Base-by-base conservation (phyloP, 768 basidiomycete species). In the Phaeotremella skinneri region DNA sequence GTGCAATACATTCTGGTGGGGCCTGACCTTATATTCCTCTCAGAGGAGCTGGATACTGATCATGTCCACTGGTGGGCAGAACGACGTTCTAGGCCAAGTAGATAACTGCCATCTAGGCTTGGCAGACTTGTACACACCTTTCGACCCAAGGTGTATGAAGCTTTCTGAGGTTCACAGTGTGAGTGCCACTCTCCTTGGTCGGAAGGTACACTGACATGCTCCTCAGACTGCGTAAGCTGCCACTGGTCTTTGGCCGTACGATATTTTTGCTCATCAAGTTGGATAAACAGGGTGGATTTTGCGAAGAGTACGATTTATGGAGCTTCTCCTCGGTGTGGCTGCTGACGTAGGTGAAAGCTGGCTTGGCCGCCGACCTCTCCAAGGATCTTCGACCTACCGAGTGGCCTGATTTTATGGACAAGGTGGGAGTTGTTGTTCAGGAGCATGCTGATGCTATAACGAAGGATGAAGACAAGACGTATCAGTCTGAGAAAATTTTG, bases 321-420 rank as follows among this genome's bases (percentile, higher is more conserved):
- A 23, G 5, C 43, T 17, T 48, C 55, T 21, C 23, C 2, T 39
- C n/a, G 37, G 14, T 5, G 6, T 16, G 21, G 25, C 21, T 39
- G 17, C 6, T 2, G 14, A 20, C 29, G 34, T 16, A 27, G 26
- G 11, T 20, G 17, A 52, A 29, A 74, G 73, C 72, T 49, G 76
- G 74, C 20, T 52, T 61, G 2, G 64, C 76, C 3, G 76, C 73
- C 1, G 47, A 52, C 0, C 50, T 75, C 3, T 64, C 69, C 3
- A 49, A 55, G 1, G 27, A 52, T 3, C 23, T 75, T 0, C 31
- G 67, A 52, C 69, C 71, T 0, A 58, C 55, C 25, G 30, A 6
- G 11, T 77, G 74, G 74, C 76, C 76, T n/a, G 70, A 71, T 49
- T 77, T 75, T 58, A 74, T 77, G 72, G 72, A 69, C 52, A 75